Base-by-base conservation (phyloP, 1,139 yeast genomes). In the Suhomyces bokatorum region DNA sequence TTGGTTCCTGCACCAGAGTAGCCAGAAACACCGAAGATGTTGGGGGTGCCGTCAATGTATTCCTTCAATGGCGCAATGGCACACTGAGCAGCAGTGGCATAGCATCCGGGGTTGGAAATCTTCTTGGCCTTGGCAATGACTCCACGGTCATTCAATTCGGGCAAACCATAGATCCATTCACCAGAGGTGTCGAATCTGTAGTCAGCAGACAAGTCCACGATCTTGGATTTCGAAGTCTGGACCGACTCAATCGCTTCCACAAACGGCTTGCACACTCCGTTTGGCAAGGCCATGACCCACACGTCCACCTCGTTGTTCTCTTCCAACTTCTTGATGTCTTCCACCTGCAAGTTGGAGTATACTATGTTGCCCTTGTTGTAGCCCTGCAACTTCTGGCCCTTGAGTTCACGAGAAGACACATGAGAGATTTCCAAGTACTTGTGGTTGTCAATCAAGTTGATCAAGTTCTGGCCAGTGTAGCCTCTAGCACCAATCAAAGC, bases 271-370 rank as follows among this genome's bases (percentile, higher is more conserved):
- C 98, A 93, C 37, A 93, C 97, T 44, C 97, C 97, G 63, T 93
- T 93, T 51, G 99, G 99, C 59, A 95, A 78, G 2, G 99, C 99
- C 99, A 95, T 93, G 32, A 95, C 96, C 99, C 99, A 93, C 46
- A 91, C 85, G 59, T 95, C 99, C 44, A 93, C 88, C 44, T 81
- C 88, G 38, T 83, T 81, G 37, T 81, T 73, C 54, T 81, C 78
- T 67, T 91, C 99, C 52, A 93, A 73, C 53, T 76, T 70, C 60
- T 81, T 81, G 53, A 93, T 86, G 59, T 93, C 98, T 62, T 90
- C 97, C 39, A 84, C 79, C 62, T 86, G 93, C 55, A 93, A 76
- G 66, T 91, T 93, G 51, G 88, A 88, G 68, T 93, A 93, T 42
- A 78, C 77, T 46, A 93, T 80, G 48, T 87, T 81, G 44, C 78